Conservation (phyloP, 192 early-diverging fungal genomes). For the Backusella australiensis region DNA sequence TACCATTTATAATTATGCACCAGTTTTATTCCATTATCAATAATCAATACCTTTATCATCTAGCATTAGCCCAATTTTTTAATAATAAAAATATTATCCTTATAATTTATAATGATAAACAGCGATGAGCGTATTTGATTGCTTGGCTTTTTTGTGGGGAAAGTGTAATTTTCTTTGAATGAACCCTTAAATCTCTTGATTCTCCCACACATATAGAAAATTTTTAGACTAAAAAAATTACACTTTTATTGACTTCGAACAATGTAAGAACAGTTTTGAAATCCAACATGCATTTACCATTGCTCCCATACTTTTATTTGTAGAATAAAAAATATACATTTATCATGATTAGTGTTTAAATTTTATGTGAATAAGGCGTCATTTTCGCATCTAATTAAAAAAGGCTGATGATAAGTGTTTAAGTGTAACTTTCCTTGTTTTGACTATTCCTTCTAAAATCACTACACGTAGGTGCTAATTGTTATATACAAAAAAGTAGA, state of each 20-base stretch:
- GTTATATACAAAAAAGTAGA: too few relatives aligned
- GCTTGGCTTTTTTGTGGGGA: background rate
- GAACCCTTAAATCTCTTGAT: background rate
- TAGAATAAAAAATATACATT: too few relatives aligned
- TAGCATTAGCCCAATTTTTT: background rate
- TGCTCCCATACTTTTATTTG: too few relatives aligned
- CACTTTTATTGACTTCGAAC: too few relatives aligned
- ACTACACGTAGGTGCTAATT: background rate
- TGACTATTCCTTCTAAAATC: background rate
- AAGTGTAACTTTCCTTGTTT: background rate
- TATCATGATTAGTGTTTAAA: background rate
- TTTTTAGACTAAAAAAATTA: too few relatives aligned
- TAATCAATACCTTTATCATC: background rate
- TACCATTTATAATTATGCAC: background rate
- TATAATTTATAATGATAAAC: background rate
- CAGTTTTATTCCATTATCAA: background rate
- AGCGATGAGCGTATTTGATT: background rate
- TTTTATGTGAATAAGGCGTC: too few relatives aligned
- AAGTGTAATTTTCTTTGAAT: background rate
- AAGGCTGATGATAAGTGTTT: background rate
- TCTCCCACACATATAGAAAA: background rate
- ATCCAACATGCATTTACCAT: too few relatives aligned
- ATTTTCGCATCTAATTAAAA: too few relatives aligned
- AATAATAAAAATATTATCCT: background rate
- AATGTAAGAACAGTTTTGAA: too few relatives aligned